A percentile compares a stretch with the other conserved stretches of the same genome.
These are phyloP conservation scores for Stemphylium vesicarium DNA, from an alignment of 2,329 filamentous ascomycete genomes.

Conservation along the genomic window DNA sequence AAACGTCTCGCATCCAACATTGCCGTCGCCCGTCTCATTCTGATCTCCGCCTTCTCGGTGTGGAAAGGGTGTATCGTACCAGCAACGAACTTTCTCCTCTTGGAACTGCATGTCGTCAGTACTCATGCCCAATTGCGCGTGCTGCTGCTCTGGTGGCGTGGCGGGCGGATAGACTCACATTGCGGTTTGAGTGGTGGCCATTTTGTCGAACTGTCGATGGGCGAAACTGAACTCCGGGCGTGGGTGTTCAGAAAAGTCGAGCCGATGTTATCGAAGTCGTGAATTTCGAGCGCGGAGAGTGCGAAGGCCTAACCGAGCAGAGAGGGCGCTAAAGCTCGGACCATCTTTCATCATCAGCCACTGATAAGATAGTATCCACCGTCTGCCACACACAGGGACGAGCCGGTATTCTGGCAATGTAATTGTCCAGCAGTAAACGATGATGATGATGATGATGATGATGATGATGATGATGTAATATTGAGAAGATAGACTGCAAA, in stretches of 20 bases:
- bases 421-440: background rate
- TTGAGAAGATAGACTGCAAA: background rate
- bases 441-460: background rate
- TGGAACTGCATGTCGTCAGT: constrained; percentile 67
- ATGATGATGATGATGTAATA: background rate
- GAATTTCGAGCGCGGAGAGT: background rate
- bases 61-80: constrained; percentile 46
- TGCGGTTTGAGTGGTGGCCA: constrained; percentile 51
- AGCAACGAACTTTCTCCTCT: constrained; percentile 75
- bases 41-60: constrained; percentile 12
- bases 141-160: constrained; percentile 2
- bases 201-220: constrained; percentile 46
- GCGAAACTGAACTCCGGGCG: constrained; percentile 44
- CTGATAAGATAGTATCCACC: constrained; percentile 8
- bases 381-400: background rate
- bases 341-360: constrained; percentile 8
- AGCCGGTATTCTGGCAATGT: background rate
- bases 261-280: constrained; percentile 41
- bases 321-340: constrained; percentile 13
- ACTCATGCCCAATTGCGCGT: constrained; percentile 12
- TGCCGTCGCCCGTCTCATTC: background rate
- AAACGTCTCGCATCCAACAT: constrained; percentile 3
- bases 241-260: constrained; percentile 41
- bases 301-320: constrained; percentile 17
- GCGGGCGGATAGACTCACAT: constrained; percentile 43